Base-by-base conservation (phyloP, 495 filamentous ascomycete genomes). In the Emericellopsis terricola region DNA sequence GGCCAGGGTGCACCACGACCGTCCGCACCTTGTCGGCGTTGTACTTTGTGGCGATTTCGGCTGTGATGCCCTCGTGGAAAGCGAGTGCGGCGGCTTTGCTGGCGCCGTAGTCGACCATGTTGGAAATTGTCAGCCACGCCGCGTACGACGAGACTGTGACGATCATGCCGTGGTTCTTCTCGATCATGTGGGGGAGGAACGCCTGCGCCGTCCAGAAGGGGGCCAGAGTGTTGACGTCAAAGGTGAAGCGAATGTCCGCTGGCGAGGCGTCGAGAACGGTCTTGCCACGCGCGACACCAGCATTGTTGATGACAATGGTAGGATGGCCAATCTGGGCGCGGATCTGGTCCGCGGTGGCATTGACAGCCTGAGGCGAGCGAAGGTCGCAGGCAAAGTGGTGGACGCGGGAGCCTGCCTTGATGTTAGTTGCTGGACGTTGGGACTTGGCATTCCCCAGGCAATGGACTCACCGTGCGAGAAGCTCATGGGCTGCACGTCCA, bases 261-360 rank as follows among this genome's bases (percentile, higher is more conserved):
- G 73, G 67, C 3, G 60, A 63, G 19, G 62, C 50, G 36, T 60
- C 55, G 17, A 81, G 65, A 36, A 85, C 63, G 15, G 65, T 64
- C 16, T 67, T 62, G 23, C 69, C 72, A n/a, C 60, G 62, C 15
- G 62, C 65, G 19, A 78, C 59, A 33, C 77, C 78, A 1, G 78
- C 78, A 47, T 83, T 85, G 60, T 81, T 80, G 55, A 85, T 74
- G 0, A 85, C 55, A 38, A 83, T 56, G 1, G 74, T 81, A 0
- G 79, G 79, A 4, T 62, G 28, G 39, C 78, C 78, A 37, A 78
- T 52, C 3, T 60, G 49, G 14, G 49, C 46, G 32, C 67, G 65
- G 51, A 81, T 63, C 18, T 56, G 29, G 11, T 43, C 26, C 1
- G 65, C 71, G 6, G 55, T 58, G 5, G 50, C 41, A 4, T 62